A percentile compares a stretch with the other conserved stretches of the same genome.
phyloP scores from a whole-genome alignment of 2,329 filamentous ascomycete species.

The Trichoderma sp. region DNA sequence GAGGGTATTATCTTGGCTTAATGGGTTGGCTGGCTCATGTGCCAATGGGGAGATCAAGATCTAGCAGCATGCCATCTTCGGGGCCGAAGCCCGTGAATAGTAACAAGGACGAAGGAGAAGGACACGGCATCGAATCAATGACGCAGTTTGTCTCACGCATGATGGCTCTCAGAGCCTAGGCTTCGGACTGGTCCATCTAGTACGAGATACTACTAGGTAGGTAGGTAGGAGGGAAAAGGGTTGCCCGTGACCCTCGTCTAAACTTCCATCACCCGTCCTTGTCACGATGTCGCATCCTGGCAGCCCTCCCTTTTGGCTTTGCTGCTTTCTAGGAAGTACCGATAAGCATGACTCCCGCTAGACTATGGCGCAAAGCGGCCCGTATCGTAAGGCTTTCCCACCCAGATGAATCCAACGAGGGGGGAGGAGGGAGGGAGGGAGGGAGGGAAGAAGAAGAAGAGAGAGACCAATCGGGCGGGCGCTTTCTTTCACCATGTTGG shows the following conservation, averaged over 20 bases:
- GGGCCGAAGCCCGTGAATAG: not conserved
- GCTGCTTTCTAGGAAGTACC: not conserved
- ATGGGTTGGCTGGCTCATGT: not conserved
- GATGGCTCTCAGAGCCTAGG: not conserved
- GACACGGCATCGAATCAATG: conserved; percentile 14
- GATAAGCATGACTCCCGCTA: conserved; percentile 14
- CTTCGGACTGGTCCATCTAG: not conserved
- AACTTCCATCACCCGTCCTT: conserved; percentile 25
- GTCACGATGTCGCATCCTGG: conserved; percentile 29
- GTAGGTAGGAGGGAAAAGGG: not conserved
- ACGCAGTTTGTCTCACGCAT: conserved; percentile 18
- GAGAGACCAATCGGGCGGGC: conserved; percentile 9
- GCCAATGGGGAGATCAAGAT: conserved; percentile 9
- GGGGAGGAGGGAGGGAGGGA: too few species aligned
- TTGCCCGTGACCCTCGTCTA: conserved; percentile 19
- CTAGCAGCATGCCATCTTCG: conserved; percentile 15
- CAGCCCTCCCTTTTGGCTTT: not conserved
- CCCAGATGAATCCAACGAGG: too few species aligned
- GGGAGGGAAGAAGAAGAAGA: not conserved
- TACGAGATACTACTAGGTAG: too few species aligned
- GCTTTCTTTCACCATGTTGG: conserved; percentile 6
- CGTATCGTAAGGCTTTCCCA: conserved; percentile 14
- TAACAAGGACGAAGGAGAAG: not conserved
- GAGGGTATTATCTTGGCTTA: too few species aligned
- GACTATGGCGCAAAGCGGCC: conserved; percentile 16